Evolutionary conservation across 371 early-diverging fungal genomes (phyloP).

Genomic region (Batkoa obscura): DNA sequence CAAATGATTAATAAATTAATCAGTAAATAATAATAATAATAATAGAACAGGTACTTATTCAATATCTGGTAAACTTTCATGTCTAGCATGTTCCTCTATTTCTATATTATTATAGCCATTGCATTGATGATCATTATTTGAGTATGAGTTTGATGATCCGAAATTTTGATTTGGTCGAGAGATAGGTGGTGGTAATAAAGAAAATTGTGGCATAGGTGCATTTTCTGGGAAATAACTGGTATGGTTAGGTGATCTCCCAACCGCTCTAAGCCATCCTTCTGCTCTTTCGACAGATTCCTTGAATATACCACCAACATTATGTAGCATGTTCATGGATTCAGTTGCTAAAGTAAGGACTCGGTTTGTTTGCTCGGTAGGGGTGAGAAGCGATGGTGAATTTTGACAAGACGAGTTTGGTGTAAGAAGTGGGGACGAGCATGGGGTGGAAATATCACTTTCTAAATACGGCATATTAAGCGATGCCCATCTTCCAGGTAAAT

Average conservation of each 20-base stretch:
- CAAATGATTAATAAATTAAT: too few relatives aligned
- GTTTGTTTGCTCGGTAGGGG: constrained; percentile 33
- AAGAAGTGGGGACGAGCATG: constrained; percentile 5
- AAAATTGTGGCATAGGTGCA: background rate
- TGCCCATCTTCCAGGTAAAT: constrained; percentile 71
- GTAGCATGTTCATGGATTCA: constrained; percentile 67
- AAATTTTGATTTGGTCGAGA: background rate
- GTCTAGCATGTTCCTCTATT: too few relatives aligned
- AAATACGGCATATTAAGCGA: constrained; percentile 21
- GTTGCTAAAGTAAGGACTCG: constrained; percentile 52
- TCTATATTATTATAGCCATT: too few relatives aligned
- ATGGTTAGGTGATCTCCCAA: constrained; percentile 18
- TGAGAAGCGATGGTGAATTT: constrained; percentile 9
- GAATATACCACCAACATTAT: constrained; percentile 59
- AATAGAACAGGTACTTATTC: too few relatives aligned
- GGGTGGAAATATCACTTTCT: constrained; percentile 10
- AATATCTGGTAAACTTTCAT: too few relatives aligned
- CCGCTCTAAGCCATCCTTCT: constrained; percentile 46
- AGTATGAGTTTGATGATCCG: too few relatives aligned
- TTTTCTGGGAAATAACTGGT: background rate
- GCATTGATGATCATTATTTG: too few relatives aligned
- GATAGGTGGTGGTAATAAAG: background rate
- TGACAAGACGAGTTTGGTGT: constrained; percentile 6
- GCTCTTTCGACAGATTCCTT: constrained; percentile 58
- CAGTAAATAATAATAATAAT: too few relatives aligned